A percentile compares a stretch with the other conserved stretches of the same genome.
These are phyloP conservation scores for Chlorella vulgaris DNA, from an alignment of 139 green algal species.

Conservation along the genomic window DNA sequence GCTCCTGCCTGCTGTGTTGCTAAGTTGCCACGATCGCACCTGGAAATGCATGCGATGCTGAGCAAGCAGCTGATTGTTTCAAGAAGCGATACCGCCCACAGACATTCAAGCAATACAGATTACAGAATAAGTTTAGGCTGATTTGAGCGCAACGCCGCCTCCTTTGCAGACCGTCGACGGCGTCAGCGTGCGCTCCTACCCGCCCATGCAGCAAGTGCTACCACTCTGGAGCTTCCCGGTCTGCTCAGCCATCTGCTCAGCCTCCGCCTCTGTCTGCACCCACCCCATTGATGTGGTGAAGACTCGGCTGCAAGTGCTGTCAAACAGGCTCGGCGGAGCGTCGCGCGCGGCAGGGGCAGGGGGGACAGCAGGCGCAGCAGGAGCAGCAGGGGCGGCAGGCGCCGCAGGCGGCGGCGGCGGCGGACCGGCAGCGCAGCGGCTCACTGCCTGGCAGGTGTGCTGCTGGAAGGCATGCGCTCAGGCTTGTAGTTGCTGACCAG, in stretches of 20 bases:
- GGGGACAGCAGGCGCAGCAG: background rate
- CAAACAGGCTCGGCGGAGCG: background rate
- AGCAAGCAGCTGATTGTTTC: too few relatives aligned
- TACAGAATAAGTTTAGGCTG: background rate
- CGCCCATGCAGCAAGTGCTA: conserved; percentile 39
- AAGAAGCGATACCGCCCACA: too few relatives aligned
- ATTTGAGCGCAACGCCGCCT: background rate
- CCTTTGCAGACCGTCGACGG: background rate
- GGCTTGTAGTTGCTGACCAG: too few relatives aligned
- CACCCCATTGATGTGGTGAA: conserved; percentile 86
- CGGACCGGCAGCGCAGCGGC: background rate
- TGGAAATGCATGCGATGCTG: too few relatives aligned
- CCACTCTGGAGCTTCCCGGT: conserved; percentile 47
- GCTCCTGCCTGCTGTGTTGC: too few relatives aligned
- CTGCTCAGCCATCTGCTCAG: conserved; percentile 54
- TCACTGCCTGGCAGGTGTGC: conserved; percentile 25
- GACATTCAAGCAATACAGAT: too few relatives aligned
- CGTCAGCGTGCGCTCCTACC: background rate
- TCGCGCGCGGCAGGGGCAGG: background rate
- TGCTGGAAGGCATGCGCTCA: background rate
- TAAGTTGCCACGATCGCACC: too few relatives aligned
- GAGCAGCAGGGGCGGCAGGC: background rate
- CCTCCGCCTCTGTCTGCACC: conserved; percentile 64
- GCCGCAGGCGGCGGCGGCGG: background rate
- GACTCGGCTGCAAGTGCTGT: conserved; percentile 78